Conservation (phyloP, 371 early-diverging fungal genomes). For the Mortierella sp. region DNA sequence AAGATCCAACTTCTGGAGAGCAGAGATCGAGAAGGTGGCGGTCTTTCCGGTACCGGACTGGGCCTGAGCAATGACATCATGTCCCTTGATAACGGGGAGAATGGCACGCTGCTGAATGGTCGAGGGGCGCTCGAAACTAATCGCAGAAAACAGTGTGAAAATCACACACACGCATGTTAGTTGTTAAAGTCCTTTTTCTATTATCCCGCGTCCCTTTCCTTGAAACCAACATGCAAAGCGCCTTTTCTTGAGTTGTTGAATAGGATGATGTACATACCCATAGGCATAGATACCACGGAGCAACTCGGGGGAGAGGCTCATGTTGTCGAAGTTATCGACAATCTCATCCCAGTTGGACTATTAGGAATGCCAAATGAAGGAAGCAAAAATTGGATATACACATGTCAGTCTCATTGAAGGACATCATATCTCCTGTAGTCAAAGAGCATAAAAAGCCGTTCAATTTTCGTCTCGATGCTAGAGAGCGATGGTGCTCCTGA, state of each 20-base stretch:
- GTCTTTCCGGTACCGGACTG: slow-evolving; percentile 99
- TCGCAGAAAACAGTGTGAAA: not conserved
- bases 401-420: not conserved
- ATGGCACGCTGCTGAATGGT: slow-evolving; percentile 96
- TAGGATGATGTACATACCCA: slow-evolving; percentile 68
- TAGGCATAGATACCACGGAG: slow-evolving; percentile 93
- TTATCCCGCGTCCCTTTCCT: not conserved
- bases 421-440: not conserved
- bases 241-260: not conserved
- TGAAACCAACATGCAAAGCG: not conserved
- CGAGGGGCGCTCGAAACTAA: slow-evolving; percentile 90
- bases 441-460: not conserved
- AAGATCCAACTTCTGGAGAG: slow-evolving; percentile 90
- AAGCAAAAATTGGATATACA: not conserved
- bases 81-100: slow-evolving; percentile 85
- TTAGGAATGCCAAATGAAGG: not conserved
- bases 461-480: not conserved
- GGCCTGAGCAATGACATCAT: slow-evolving; percentile 96
- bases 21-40: slow-evolving; percentile 95
- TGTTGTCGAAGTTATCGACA: slow-evolving; percentile 87
- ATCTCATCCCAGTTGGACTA: slow-evolving; percentile 86
- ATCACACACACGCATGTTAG: not conserved
- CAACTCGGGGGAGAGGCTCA: slow-evolving; percentile 87
- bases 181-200: not conserved
- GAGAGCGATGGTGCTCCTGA: not conserved